Evolutionary conservation across 2,329 filamentous ascomycete genomes (phyloP), one percentile per base, ranked within the genome.

Genomic region (Xylaria sp.): DNA sequence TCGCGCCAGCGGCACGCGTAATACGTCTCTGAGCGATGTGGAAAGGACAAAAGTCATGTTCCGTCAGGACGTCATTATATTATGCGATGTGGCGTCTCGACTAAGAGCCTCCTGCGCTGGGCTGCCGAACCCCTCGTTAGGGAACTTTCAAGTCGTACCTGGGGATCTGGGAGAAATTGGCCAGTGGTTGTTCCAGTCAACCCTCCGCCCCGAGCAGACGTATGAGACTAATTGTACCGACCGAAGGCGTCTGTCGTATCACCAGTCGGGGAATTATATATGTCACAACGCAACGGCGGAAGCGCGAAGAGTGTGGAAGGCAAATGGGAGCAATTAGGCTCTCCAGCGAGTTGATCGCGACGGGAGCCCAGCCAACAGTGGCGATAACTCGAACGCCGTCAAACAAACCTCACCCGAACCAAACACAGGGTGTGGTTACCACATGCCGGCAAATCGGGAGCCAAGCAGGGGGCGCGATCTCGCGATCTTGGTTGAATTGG

Each of bases 41-140:
- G 72, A 59, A 54, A 78, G 67, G 57, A 77, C 66, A 50, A 73
- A 76, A 69, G 74, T 73, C 75, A 78, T 78, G 65, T 63, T 72
- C 66, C 61, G 64, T 62, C 59, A 63, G 60, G 52, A 29, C 56
- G 52, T 58, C 62, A 67, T 64, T 54, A 57, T 65, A 48, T 52
- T 62, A 55, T 55, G 39, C 43, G 39, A 57, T 45, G 58, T 59
- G 39, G 54, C 52, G 61, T 56, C 50, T 48, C 46, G 46, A 56
- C 56, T 48, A 43, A 50, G 45, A 52, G 50, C 50, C 52, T 48
- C 47, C 57, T 52, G 54, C 49, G 46, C 57, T 49, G 20, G 56
- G 38, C 48, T 17, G 44, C 46, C 43, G 42, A 44, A 52, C 55
- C 51, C 45, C 56, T 54, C 54, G 54, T 52, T 42, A 43, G 41